Percentiles rank a stretch among this genome's conserved stretches.
Evolutionary conservation across 2,329 filamentous ascomycete genomes (phyloP).

Genomic region (Chrysoporthe puriensis): DNA sequence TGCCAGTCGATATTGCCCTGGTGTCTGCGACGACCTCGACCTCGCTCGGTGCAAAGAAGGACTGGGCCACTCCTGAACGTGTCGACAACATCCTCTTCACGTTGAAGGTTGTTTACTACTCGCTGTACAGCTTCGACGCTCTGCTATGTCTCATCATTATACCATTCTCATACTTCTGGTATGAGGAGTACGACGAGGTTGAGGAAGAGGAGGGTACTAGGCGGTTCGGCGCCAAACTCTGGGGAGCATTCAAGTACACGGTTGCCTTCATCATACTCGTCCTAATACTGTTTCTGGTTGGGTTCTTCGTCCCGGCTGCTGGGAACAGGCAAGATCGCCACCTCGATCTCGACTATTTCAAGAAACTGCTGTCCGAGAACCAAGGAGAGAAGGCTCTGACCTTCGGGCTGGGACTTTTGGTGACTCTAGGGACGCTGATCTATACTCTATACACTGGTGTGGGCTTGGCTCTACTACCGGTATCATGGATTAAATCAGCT

Average conservation of each 20-base stretch:
- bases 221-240: constrained; percentile 71
- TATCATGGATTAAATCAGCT: constrained; percentile 89
- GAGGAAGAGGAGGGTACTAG: constrained; percentile 79
- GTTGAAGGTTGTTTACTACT: constrained; percentile 88
- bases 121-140: constrained; percentile 88
- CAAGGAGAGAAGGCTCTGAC: constrained; percentile 91
- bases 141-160: constrained; percentile 86
- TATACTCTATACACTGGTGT: constrained; percentile 89
- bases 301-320: constrained; percentile 89
- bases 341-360: constrained; percentile 90
- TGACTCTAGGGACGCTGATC: constrained; percentile 82
- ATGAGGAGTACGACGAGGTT: constrained; percentile 95
- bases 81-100: constrained; percentile 79
- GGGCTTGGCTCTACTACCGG: constrained; percentile 84
- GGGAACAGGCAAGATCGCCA: constrained; percentile 67
- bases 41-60: constrained; percentile 80
- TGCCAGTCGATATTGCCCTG: constrained; percentile 94
- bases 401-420: constrained; percentile 85
- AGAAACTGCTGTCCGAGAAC: constrained; percentile 78
- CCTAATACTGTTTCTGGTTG: constrained; percentile 82
- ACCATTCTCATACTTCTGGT: constrained; percentile 97
- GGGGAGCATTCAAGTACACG: constrained; percentile 90
- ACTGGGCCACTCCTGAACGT: constrained; percentile 86
- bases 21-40: constrained; percentile 85
- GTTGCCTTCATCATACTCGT: constrained; percentile 80